Percentiles rank a stretch among this genome's conserved stretches.
Conservation (phyloP, 1,284 basidiomycete species). For the Amylostereum areolatum region DNA sequence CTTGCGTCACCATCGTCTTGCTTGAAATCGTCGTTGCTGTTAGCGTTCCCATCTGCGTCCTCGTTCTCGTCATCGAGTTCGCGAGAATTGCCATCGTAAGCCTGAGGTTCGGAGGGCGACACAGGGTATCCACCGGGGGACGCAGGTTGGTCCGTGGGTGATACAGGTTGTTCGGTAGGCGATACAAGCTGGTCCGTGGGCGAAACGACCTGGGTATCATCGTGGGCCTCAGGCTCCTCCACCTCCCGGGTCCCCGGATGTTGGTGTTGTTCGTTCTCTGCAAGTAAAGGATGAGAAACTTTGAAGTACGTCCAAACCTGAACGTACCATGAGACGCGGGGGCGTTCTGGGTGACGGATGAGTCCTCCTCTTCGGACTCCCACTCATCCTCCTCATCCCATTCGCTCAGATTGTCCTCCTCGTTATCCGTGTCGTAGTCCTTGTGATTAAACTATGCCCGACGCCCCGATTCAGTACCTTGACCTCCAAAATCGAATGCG, state of each 20-base stretch:
- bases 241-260: neutral
- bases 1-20: neutral
- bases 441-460: neutral
- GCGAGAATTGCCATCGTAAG: neutral
- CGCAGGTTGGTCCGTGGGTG: no score
- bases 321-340: no score
- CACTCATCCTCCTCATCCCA: constrained; percentile 15
- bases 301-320: no score
- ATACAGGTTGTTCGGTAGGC: no score
- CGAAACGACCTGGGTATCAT: neutral
- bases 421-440: constrained; percentile 5
- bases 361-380: constrained; percentile 9
- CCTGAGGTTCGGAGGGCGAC: no score
- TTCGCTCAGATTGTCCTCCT: constrained; percentile 6
- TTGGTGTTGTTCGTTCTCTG: neutral
- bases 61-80: neutral
- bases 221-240: neutral
- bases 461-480: neutral
- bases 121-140: no score
- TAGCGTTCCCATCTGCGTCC: neutral
- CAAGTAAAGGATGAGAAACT: neutral
- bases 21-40: neutral
- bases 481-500: neutral
- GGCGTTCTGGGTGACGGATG: neutral
- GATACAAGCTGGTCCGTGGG: no score